A percentile compares a stretch with the other conserved stretches of the same genome.
These are phyloP conservation scores for Lactarius sanguifluus DNA, from an alignment of 768 basidiomycete species.

Conservation along the genomic window DNA sequence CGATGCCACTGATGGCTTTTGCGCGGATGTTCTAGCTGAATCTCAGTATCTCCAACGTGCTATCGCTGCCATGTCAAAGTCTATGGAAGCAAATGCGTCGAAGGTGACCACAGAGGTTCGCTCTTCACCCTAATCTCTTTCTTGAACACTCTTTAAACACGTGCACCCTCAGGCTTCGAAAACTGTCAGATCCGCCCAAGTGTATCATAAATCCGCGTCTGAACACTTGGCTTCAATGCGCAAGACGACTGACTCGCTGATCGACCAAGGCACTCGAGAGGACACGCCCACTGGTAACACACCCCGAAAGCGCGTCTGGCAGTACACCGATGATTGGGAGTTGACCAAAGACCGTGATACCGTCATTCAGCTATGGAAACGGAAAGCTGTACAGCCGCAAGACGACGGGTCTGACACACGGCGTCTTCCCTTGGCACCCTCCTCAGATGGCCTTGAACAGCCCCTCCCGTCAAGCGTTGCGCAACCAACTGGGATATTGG, in stretches of 20 bases:
- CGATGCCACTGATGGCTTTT: constrained; percentile 54
- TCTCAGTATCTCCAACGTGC: constrained; percentile 52
- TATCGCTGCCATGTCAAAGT: constrained; percentile 50
- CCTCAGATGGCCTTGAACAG: constrained; percentile 2
- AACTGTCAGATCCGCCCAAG: constrained; percentile 43
- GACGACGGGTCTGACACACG: constrained; percentile 33
- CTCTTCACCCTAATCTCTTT: constrained; percentile 12
- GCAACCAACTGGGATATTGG: constrained; percentile 5
- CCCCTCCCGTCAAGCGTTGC: not conserved
- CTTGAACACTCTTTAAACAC: constrained; percentile 13
- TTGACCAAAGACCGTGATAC: constrained; percentile 62
- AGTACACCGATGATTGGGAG: constrained; percentile 70
- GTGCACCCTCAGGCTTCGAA: constrained; percentile 41
- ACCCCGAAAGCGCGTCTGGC: constrained; percentile 72
- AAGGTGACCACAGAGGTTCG: constrained; percentile 55
- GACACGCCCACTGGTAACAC: constrained; percentile 72
- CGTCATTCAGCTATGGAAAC: constrained; percentile 52
- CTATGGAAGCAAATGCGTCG: constrained; percentile 44
- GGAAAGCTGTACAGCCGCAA: constrained; percentile 36
- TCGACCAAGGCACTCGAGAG: constrained; percentile 57
- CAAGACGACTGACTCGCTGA: constrained; percentile 49
- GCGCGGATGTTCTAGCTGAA: constrained; percentile 50
- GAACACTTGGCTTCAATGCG: constrained; percentile 50
- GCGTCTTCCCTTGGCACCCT: constrained; percentile 14
- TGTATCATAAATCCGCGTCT: constrained; percentile 45